Conservation (phyloP, 1,284 basidiomycete genomes). For the Trichosporon sp. region DNA sequence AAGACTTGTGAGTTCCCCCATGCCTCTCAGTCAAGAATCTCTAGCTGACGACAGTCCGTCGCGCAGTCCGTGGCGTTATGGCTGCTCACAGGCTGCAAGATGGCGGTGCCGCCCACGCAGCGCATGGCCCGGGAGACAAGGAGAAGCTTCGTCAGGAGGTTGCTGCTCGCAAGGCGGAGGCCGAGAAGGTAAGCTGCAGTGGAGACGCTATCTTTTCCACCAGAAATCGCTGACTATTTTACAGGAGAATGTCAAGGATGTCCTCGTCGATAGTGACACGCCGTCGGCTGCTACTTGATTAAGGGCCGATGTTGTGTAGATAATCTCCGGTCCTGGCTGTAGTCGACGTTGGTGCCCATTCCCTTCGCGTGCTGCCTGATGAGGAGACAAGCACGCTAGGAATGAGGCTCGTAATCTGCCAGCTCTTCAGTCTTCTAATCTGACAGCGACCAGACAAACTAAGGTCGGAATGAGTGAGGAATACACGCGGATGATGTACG, state of each 20-base stretch:
- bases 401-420: not conserved
- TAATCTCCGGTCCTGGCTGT: not conserved
- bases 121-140: constrained; percentile 53
- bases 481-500: not conserved
- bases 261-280: constrained; percentile 11
- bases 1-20: constrained; percentile 62
- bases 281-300: constrained; percentile 1
- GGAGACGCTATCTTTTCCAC: not conserved
- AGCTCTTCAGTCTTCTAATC: not conserved
- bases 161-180: constrained; percentile 69
- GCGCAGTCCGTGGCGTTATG: constrained; percentile 76
- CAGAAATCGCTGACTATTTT: not conserved
- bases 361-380: not conserved
- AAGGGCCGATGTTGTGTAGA: not conserved
- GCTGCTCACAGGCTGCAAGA: constrained; percentile 69
- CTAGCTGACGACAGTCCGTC: constrained; percentile 59
- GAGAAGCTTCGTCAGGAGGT: constrained; percentile 59
- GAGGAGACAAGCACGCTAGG: not conserved
- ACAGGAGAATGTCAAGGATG: constrained; percentile 37
- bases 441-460: not conserved
- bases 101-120: constrained; percentile 39
- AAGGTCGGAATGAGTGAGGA: not conserved
- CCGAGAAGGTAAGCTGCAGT: constrained; percentile 56
- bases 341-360: not conserved
- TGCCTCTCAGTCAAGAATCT: not conserved